Evolutionary conservation across 257 asterid genomes (phyloP), one percentile per base, ranked within the genome.

Genomic region (Avicennia marina): DNA sequence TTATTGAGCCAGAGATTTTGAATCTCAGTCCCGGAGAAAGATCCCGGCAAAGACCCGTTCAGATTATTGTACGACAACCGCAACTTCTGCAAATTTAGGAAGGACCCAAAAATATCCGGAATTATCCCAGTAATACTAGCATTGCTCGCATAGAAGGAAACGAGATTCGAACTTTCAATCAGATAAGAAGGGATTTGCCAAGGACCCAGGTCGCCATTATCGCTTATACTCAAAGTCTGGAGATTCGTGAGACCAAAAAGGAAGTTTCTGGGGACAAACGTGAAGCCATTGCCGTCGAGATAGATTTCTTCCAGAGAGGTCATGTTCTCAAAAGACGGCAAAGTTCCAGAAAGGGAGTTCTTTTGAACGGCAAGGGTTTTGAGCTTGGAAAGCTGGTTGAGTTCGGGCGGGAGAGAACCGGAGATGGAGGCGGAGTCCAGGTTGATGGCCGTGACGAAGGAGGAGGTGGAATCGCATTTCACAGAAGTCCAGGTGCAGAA

Each of bases 291-390:
- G 44, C 3, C 20, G 70, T 87, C 89, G 33, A 90, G 81, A 56
- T 0, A 81, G 67, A 87, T 46, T 2, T 60, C 16, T 58, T 73
- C 74, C 2, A 90, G 75, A 2, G 72, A 64, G 0, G 95, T 24
- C 75, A 90, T 63, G 74, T 90, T 90, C 0, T 83, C 67, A 27
- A 90, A 82, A 1, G 98, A 74, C 16, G 98, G 98, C 19, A 91
- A 16, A 2, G 78, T 19, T 2, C 98, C 96, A 0, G 90, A 19
- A 13, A 91, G 75, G 0, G 82, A 58, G 77, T 88, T 91, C 10
- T 68, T 67, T 62, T 88, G 94, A 25, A 87, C 33, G 11, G 93
- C 73, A 5, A 87, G 66, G 11, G 88, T 16, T 15, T 67, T 46
- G 43, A 91, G 94, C 33, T 62, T 76, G 38, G 90, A 71, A 20